Evolutionary conservation across 1,284 basidiomycete genomes (phyloP).

Genomic region (Melampsora americana): DNA sequence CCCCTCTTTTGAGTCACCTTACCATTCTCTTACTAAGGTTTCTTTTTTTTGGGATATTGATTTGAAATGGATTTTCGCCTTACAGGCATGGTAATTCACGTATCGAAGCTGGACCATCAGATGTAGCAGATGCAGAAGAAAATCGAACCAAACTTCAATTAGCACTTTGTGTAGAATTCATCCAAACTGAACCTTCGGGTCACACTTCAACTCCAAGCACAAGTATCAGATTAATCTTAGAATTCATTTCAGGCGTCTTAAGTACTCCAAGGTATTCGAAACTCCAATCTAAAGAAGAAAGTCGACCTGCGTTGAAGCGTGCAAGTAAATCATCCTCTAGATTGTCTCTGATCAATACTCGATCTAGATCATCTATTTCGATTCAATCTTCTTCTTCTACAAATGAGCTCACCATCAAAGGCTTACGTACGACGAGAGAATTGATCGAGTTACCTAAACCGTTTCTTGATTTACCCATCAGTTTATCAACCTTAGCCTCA

Average conservation of each 20-base stretch:
- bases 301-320: neutral
- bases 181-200: neutral
- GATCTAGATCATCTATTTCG: neutral
- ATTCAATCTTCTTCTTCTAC: neutral
- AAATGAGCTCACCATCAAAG: neutral
- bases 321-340: neutral
- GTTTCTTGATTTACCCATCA: constrained; percentile 18
- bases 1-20: neutral
- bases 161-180: constrained; percentile 8
- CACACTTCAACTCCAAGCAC: neutral
- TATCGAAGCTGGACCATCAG: constrained; percentile 30
- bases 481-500: constrained; percentile 11
- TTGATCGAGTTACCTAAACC: constrained; percentile 30
- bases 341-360: neutral
- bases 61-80: neutral
- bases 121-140: constrained; percentile 35
- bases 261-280: neutral
- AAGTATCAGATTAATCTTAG: constrained; percentile 17
- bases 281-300: neutral
- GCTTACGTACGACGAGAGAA: neutral
- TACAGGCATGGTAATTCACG: constrained; percentile 35
- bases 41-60: neutral
- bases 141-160: neutral
- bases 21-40: neutral
- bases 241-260: constrained; percentile 14